Percentiles rank a stretch among this genome's conserved stretches.
Conservation (phyloP, 768 basidiomycete species). For the Suillus hirtellus region DNA sequence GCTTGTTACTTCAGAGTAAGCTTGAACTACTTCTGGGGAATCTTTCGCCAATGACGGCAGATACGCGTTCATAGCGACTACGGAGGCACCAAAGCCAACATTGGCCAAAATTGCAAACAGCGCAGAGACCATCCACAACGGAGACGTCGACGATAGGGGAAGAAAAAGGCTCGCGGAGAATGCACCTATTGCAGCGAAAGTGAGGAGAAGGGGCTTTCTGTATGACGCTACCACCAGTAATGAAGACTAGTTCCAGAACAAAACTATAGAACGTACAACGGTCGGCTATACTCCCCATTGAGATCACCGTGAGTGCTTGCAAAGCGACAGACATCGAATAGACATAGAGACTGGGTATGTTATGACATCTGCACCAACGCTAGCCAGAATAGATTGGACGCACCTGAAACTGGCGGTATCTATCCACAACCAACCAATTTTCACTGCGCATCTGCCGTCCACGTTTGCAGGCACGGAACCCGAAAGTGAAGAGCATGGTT, state of each 20-base stretch:
- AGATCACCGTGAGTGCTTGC: constrained; percentile 93
- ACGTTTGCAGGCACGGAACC: constrained; percentile 26
- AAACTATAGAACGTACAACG: constrained; percentile 56
- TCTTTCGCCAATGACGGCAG: constrained; percentile 72
- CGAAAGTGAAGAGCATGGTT: constrained; percentile 48
- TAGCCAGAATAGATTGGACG: constrained; percentile 1
- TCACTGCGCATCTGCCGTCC: constrained; percentile 70
- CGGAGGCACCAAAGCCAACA: constrained; percentile 81
- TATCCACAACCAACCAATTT: constrained; percentile 82
- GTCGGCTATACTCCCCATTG: constrained; percentile 91
- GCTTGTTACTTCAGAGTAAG: constrained; percentile 33
- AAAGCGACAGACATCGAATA: constrained; percentile 87
- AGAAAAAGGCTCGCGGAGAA: constrained; percentile 70
- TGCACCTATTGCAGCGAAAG: constrained; percentile 75
- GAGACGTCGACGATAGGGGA: constrained; percentile 66
- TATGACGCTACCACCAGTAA: constrained; percentile 47
- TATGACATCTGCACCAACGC: background rate
- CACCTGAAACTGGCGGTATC: constrained; percentile 93
- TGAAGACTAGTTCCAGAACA: background rate
- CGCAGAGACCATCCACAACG: constrained; percentile 68
- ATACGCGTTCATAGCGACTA: constrained; percentile 91
- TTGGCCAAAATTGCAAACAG: constrained; percentile 77
- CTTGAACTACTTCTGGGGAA: constrained; percentile 54
- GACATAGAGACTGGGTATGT: constrained; percentile 66
- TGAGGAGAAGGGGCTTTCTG: constrained; percentile 76